Evolutionary conservation across 352 stramenopile genomes (phyloP).

Genomic region (Globisporangium paroecandrum): DNA sequence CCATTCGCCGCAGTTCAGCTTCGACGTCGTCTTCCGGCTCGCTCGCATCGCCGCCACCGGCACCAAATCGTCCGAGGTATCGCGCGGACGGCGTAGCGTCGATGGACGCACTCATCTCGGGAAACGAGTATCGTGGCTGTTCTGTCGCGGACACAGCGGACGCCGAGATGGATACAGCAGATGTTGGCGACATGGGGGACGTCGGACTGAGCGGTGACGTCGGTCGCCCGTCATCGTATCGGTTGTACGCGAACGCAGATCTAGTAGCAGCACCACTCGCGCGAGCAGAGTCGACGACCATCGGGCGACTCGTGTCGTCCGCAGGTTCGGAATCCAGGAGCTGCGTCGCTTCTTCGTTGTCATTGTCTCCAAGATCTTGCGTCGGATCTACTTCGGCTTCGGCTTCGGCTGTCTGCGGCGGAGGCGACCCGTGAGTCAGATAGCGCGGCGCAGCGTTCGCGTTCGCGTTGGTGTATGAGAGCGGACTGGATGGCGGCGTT

Average conservation of each 20-base stretch:
- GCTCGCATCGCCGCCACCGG: constrained; percentile 13
- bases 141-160: constrained; percentile 80
- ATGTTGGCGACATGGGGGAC: constrained; percentile 66
- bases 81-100: constrained; percentile 69
- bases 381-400: constrained; percentile 8
- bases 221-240: constrained; percentile 16
- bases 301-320: constrained; percentile 9
- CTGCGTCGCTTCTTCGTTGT: constrained; percentile 15
- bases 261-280: background rate
- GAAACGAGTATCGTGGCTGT: constrained; percentile 63
- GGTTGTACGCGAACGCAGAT: constrained; percentile 2
- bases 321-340: constrained; percentile 17
- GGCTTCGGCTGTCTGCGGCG: constrained; percentile 9
- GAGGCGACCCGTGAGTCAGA: constrained; percentile 29
- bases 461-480: constrained; percentile 16
- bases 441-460: constrained; percentile 31
- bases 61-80: constrained; percentile 63
- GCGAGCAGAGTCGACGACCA: constrained; percentile 1
- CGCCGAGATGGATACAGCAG: constrained; percentile 66
- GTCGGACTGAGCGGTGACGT: constrained; percentile 33
- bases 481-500: constrained; percentile 62
- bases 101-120: constrained; percentile 80
- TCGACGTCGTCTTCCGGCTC: constrained; percentile 71
- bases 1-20: constrained; percentile 71
- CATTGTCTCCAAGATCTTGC: constrained; percentile 7